Evolutionary conservation across 495 filamentous ascomycete species (phyloP).

Genomic region (Melanomma pulvis-pyrius): DNA sequence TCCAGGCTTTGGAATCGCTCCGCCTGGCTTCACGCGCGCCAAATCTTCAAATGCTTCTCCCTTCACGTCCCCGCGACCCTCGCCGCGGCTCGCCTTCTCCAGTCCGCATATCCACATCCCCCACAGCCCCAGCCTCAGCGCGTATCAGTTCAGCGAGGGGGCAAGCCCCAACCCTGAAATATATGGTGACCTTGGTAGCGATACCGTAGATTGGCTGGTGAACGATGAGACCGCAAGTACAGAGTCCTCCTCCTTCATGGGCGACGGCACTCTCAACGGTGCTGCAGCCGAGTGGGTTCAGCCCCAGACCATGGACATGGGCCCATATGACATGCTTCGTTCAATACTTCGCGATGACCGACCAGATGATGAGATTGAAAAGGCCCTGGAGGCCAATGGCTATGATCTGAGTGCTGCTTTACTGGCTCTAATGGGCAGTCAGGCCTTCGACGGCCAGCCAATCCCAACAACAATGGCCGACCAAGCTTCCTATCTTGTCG

Average conservation of each 20-base stretch:
- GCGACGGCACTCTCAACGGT: constrained; percentile 65
- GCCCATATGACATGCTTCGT: constrained; percentile 95
- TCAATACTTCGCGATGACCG: constrained; percentile 89
- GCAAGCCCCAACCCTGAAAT: constrained; percentile 76
- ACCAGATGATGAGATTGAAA: constrained; percentile 91
- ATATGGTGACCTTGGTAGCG: constrained; percentile 88
- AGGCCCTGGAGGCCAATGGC: constrained; percentile 80
- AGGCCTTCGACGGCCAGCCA: constrained; percentile 41
- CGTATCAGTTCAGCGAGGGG: constrained; percentile 83
- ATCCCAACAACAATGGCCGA: constrained; percentile 22
- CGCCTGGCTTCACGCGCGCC: constrained; percentile 69
- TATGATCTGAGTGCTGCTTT: constrained; percentile 94
- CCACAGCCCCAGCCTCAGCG: constrained; percentile 89
- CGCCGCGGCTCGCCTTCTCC: constrained; percentile 86
- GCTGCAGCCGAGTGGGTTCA: constrained; percentile 79
- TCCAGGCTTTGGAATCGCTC: constrained; percentile 72
- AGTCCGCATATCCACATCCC: constrained; percentile 88
- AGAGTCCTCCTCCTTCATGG: constrained; percentile 64
- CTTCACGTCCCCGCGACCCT: constrained; percentile 92
- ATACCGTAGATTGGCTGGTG: constrained; percentile 95
- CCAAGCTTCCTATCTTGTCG: constrained; percentile 65
- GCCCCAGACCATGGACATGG: constrained; percentile 84
- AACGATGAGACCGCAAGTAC: constrained; percentile 83
- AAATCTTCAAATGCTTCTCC: constrained; percentile 81
- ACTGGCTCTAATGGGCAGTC: constrained; percentile 73